Percentiles rank a stretch among this genome's conserved stretches.
Evolutionary conservation across 2,329 filamentous ascomycete genomes (phyloP).

Genomic region (Balansia obtecta): DNA sequence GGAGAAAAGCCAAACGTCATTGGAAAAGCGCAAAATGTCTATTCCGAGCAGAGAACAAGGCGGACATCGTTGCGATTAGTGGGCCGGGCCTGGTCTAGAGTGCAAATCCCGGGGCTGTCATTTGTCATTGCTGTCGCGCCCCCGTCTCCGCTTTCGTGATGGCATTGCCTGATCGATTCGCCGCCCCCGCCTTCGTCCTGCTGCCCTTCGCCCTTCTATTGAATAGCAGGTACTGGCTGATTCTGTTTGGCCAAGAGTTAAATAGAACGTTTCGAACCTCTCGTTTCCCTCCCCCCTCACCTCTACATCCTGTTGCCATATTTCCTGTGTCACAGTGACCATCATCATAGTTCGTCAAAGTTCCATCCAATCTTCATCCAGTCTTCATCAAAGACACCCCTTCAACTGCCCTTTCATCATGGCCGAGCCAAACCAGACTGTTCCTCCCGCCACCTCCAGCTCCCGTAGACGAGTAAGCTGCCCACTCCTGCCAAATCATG

Average conservation of each 20-base stretch:
- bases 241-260: neutral
- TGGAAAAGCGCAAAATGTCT: no score
- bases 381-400: neutral
- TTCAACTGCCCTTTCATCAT: constrained; percentile 11
- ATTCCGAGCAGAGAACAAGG: no score
- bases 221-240: no score
- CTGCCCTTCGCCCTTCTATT: neutral
- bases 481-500: neutral
- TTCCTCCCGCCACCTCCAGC: constrained; percentile 9
- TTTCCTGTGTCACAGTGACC: neutral
- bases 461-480: constrained; percentile 19
- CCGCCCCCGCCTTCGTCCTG: neutral
- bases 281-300: neutral
- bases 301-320: neutral
- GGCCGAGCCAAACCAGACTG: constrained; percentile 16
- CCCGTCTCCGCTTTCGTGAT: no score
- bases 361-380: neutral
- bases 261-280: neutral
- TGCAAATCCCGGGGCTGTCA: no score
- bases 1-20: neutral
- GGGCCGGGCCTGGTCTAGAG: no score
- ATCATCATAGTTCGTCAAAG: neutral
- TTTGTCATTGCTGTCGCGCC: no score
- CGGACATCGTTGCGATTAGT: no score
- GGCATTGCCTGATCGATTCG: neutral